Base-by-base conservation (phyloP, 192 early-diverging fungal genomes). In the Coemansia javaensis region DNA sequence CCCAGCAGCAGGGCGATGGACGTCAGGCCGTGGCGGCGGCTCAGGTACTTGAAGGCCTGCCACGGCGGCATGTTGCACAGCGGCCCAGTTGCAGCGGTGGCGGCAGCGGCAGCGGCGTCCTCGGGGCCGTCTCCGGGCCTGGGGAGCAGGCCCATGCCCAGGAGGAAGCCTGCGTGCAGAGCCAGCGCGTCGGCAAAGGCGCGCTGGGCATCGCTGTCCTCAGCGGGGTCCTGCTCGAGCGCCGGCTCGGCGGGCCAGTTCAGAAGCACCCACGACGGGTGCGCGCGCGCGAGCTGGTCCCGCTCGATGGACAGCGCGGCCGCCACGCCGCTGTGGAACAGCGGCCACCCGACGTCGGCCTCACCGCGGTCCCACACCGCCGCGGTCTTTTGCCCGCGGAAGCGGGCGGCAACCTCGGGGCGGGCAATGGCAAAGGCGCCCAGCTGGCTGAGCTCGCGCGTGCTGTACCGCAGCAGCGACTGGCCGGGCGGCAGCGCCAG, bases 321-420 rank as follows among this genome's bases (percentile, higher is more conserved):
- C 16, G 89, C 82, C 1, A 90, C 91, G 3, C 92, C 94, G 43
- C 86, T 84, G 60, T 97, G 91, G 50, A 97, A 97, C 16, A 83
- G 69, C 3, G 91, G 84, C 92, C 92, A 95, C 45, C 81, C 75
- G 15, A 81, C 27, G 18, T 77, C 81, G 12, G 34, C 22, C 11
- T 50, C 53, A 7, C 15, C 56, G 3, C 48, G 18, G 4, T 44
- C 30, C 68, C 68, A 72, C 7, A 21, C 32, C 0, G 52, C 53
- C 5, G 75, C 56, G 6, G 79, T 57, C 32, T 79, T 81, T 16
- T 78, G 34, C 0, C 90, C 90, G 7, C 83, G 62, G 12, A 95
- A 63, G 22, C 81, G 84, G 4, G 79, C 85, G 12, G 76, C 55
- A 1, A 86, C 70, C 0, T 40, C 68, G 7, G 91, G 68, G 0